Evolutionary conservation across 73 alveolate species (phyloP), one percentile per base, ranked within the genome.

Genomic region (Halteria grandinella): DNA sequence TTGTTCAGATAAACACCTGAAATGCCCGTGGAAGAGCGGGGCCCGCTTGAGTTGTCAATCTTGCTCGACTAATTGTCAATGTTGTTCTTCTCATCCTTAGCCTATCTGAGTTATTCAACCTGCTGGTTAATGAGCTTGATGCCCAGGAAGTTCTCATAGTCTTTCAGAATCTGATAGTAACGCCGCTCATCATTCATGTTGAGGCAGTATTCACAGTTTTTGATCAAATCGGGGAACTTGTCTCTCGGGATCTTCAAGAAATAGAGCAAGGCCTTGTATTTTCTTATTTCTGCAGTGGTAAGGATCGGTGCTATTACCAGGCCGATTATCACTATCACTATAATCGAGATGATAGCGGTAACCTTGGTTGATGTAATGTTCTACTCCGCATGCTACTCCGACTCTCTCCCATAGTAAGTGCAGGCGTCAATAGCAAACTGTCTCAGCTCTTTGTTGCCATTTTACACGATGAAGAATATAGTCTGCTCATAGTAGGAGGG

Each of bases 221-320:
- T 37, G 5, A 60, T 60, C 77, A 60, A 40, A 40, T 60, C 24
- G 1, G 55, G 32, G 1, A 36, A 60, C 8, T 43, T 60, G 24
- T 34, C 12, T 7, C 6, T 5, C 10, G 77, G 77, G 12, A 60
- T 60, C 43, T 60, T 60, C 10, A 60, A 25, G 59, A 60, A 60
- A 40, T 36, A 60, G 6, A 60, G 55, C 10, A 60, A 31, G 7
- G 77, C 77, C 18, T 20, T 5, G 27, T 37, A 60, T 31, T 60
- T 60, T 60, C 77, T 60, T 3, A 60, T 60, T 21, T 60, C 77
- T 4, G 77, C 77, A 40, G 37, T 60, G n/a, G 77, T 60, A 4
- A 60, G 18, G 12, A 60, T 34, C 8, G 77, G 77, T 5, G 59
- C 77, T 3, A 39, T 32, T 18, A 60, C 43, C 27, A 60, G 24